Percentiles rank a stretch among this genome's conserved stretches.
Evolutionary conservation across 495 filamentous ascomycete species (phyloP).

Genomic region (Aspergillus cristatus): DNA sequence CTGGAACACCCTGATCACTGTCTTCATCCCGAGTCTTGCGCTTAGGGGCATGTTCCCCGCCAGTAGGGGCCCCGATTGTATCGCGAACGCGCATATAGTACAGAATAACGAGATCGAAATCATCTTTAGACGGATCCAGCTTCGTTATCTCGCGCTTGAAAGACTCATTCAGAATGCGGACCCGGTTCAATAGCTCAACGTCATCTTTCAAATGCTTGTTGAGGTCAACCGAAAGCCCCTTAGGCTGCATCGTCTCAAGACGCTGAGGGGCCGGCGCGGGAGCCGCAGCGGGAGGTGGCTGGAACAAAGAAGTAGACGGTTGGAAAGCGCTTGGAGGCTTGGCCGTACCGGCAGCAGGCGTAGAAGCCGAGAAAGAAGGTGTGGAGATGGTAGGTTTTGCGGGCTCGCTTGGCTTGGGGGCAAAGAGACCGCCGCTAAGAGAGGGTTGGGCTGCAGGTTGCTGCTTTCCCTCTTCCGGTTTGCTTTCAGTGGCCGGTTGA

Average conservation of each 20-base stretch:
- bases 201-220: conserved; percentile 12
- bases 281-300: conserved; percentile 1
- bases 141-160: conserved; percentile 24
- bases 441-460: neutral
- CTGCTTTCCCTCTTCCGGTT: neutral
- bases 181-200: conserved; percentile 13
- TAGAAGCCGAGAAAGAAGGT: conserved; percentile 7
- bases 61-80: conserved; percentile 24
- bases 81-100: conserved; percentile 28
- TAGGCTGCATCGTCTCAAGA: conserved; percentile 12
- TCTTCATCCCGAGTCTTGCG: conserved; percentile 12
- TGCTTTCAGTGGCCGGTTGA: neutral
- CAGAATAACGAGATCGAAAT: conserved; percentile 24
- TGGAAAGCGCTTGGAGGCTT: neutral
- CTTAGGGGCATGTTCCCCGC: conserved; percentile 4
- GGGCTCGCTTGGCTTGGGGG: conserved; percentile 8
- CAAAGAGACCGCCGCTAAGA: conserved; percentile 6
- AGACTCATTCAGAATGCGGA: conserved; percentile 22
- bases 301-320: neutral
- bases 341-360: conserved; percentile 1
- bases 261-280: neutral
- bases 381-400: neutral
- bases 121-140: conserved; percentile 17
- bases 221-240: conserved; percentile 8
- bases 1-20: neutral